Conservation (phyloP, 805 yeast species). For the Groenewaldozyma salmanticensis region DNA sequence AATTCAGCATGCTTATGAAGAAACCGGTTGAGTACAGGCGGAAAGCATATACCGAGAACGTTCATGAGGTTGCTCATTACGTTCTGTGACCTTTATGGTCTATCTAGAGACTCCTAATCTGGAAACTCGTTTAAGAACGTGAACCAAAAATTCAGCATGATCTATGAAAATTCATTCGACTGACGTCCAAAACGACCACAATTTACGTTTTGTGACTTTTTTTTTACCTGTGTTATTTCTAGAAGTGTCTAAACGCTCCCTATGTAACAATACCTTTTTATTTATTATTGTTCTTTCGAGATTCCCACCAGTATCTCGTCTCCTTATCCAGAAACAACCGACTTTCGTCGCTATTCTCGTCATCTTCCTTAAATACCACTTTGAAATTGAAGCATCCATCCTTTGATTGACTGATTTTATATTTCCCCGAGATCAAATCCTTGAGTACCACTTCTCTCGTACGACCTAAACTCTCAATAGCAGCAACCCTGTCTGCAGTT, state of each 20-base stretch:
- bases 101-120: no score
- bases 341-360: slow-evolving; percentile 10
- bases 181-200: no score
- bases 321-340: slow-evolving; percentile 11
- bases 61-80: background rate
- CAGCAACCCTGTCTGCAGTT: slow-evolving; percentile 58
- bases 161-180: no score
- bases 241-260: no score
- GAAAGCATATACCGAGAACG: background rate
- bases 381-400: slow-evolving; percentile 4
- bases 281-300: slow-evolving; percentile 8
- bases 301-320: slow-evolving; percentile 16
- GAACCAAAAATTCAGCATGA: no score
- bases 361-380: slow-evolving; percentile 15
- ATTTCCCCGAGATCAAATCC: slow-evolving; percentile 40
- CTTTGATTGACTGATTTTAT: slow-evolving; percentile 12
- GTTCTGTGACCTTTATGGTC: background rate
- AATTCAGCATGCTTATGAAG: slow-evolving; percentile 18
- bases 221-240: no score
- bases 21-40: slow-evolving; percentile 14
- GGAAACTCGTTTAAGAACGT: no score
- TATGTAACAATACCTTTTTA: no score
- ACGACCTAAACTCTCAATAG: slow-evolving; percentile 67
- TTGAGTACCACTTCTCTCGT: slow-evolving; percentile 68
- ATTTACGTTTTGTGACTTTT: no score